Evolutionary conservation across 2,329 filamentous ascomycete genomes (phyloP).

Genomic region (Cladorrhinum sp.): DNA sequence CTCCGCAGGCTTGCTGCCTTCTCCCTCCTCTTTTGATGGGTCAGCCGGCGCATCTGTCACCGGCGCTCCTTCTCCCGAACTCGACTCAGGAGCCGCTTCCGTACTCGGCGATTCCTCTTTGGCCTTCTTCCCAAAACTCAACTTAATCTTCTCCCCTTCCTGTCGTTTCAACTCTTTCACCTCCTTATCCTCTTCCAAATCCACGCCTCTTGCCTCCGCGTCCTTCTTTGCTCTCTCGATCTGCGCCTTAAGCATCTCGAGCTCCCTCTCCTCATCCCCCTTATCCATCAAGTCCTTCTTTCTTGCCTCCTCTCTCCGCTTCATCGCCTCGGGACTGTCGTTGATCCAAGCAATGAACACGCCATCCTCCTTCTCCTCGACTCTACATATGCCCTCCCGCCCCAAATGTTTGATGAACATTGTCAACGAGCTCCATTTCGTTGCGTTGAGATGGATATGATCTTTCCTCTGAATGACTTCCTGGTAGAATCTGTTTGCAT

Average conservation of each 20-base stretch:
- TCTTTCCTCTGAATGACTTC: constrained; percentile 85
- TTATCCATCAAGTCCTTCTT: constrained; percentile 84
- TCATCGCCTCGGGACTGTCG: constrained; percentile 80
- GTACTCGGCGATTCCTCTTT: constrained; percentile 10
- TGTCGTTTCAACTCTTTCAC: constrained; percentile 54
- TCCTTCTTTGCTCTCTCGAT: constrained; percentile 70
- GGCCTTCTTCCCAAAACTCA: constrained; percentile 60
- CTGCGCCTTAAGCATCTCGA: constrained; percentile 78
- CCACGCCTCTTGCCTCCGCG: constrained; percentile 45
- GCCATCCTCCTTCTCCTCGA: constrained; percentile 86
- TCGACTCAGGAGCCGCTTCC: constrained; percentile 5
- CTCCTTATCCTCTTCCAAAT: constrained; percentile 40
- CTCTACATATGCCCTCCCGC: constrained; percentile 79
- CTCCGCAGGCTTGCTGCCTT: constrained; percentile 18
- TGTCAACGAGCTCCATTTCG: constrained; percentile 81
- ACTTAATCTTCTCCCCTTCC: constrained; percentile 72
- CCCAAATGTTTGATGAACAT: constrained; percentile 89
- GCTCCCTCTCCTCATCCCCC: constrained; percentile 86
- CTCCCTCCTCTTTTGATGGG: background rate
- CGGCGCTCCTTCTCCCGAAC: constrained; percentile 7
- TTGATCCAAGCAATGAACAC: constrained; percentile 89
- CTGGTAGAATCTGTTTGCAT: constrained; percentile 93
- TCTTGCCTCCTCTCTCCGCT: constrained; percentile 73
- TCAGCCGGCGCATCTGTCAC: background rate
- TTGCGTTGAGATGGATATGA: constrained; percentile 92